phyloP scores from a whole-genome alignment of 2,329 filamentous ascomycete genomes.

The Lecanicillium sp. region DNA sequence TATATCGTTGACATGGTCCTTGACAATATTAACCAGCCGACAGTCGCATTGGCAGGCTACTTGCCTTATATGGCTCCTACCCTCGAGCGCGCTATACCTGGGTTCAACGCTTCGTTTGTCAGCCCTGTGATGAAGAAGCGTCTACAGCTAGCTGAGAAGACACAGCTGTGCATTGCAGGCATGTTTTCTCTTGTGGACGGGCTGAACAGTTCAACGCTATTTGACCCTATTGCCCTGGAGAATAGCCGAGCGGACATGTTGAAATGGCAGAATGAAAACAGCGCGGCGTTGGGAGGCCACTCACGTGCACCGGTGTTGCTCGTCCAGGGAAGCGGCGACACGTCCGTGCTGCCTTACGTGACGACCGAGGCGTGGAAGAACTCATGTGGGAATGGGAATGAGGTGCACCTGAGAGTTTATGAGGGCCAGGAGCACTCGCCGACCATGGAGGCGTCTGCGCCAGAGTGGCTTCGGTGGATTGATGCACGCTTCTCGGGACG shows the following conservation, averaged over 20 bases:
- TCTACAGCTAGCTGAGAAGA: not conserved
- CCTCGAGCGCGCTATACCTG: no score
- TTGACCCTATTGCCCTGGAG: not conserved
- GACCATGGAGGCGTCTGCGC: not conserved
- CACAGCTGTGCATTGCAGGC: not conserved
- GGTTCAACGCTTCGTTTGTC: no score
- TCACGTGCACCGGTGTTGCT: constrained; percentile 12
- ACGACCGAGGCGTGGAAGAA: constrained; percentile 7
- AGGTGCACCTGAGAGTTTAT: constrained; percentile 14
- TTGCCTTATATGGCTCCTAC: no score
- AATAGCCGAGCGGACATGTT: not conserved
- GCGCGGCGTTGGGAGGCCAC: constrained; percentile 11
- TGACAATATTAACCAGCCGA: no score
- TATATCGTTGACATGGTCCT: constrained; percentile 13
- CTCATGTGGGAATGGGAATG: constrained; percentile 7
- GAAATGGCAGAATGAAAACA: constrained; percentile 10
- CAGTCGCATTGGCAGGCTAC: not conserved
- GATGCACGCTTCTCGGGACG: constrained; percentile 8
- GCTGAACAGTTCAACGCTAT: no score
- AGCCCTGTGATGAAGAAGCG: no score
- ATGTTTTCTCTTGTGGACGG: no score
- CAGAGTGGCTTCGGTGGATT: constrained; percentile 15
- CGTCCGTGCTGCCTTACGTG: not conserved
- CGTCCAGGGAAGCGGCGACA: constrained; percentile 15
- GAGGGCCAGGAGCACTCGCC: constrained; percentile 9